These are phyloP conservation scores for Camellia oleifera DNA, from an alignment of 179 eudicot genomes.

Conservation along the genomic window DNA sequence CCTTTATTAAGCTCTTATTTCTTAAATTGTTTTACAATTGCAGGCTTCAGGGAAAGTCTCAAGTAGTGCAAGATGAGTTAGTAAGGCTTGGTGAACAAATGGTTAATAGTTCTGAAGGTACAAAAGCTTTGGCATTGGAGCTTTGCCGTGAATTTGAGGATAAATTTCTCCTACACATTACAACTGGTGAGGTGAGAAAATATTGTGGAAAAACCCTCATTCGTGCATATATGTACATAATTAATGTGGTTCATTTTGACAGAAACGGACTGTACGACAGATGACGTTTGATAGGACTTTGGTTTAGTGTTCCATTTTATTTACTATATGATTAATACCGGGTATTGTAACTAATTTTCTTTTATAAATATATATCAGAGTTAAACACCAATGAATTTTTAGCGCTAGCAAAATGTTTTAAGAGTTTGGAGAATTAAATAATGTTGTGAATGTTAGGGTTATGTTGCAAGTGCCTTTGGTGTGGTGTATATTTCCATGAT, in stretches of 20 bases:
- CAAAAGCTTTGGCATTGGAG: conserved; percentile 92
- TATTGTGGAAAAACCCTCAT: background rate
- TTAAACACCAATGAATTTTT: no score
- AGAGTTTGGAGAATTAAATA: background rate
- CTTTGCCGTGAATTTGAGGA: conserved; percentile 99
- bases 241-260: background rate
- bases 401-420: background rate
- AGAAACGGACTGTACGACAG: background rate
- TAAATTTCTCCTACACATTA: conserved; percentile 85
- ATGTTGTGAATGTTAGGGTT: no score
- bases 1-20: conserved; percentile 18
- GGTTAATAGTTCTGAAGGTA: conserved; percentile 89
- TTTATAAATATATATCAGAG: no score
- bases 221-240: conserved; percentile 1
- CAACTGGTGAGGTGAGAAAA: conserved; percentile 86
- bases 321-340: no score
- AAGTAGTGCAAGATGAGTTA: conserved; percentile 87
- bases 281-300: background rate
- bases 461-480: no score
- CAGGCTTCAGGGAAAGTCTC: conserved; percentile 99
- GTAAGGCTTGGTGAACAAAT: conserved; percentile 91
- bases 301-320: background rate
- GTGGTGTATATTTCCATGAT: no score
- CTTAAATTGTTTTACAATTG: background rate
- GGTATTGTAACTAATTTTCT: no score